Conservation (phyloP, 768 basidiomycete genomes). For the Tricholoma sp. region DNA sequence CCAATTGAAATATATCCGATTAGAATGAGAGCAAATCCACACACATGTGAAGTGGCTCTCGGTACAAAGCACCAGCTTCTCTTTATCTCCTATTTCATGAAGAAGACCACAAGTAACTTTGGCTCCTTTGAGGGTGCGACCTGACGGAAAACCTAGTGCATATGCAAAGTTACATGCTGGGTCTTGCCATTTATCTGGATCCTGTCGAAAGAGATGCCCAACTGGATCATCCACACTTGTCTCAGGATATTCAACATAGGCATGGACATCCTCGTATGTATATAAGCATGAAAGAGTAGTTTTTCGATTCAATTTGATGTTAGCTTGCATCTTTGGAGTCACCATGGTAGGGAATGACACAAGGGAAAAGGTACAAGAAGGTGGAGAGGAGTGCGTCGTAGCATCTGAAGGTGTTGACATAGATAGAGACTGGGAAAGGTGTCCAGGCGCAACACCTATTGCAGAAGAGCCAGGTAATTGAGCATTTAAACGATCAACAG, state of each 20-base stretch:
- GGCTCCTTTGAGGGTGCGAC: slow-evolving; percentile 4
- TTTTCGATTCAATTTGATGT: slow-evolving; percentile 8
- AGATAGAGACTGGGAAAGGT: background rate
- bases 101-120: slow-evolving; percentile 5
- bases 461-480: background rate
- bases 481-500: background rate
- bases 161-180: slow-evolving; percentile 12
- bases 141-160: slow-evolving; percentile 9
- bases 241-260: slow-evolving; percentile 13
- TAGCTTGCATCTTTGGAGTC: background rate
- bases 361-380: background rate
- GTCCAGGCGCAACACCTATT: too few species aligned
- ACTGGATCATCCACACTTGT: slow-evolving; percentile 6
- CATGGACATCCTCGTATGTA: slow-evolving; percentile 4
- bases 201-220: slow-evolving; percentile 10
- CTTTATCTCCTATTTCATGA: background rate
- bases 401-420: background rate
- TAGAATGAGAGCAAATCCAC: slow-evolving; percentile 1
- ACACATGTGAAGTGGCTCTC: slow-evolving; percentile 14
- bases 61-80: slow-evolving; percentile 8
- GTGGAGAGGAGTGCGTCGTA: background rate
- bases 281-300: slow-evolving; percentile 9
- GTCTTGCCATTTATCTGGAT: slow-evolving; percentile 9
- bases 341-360: background rate
- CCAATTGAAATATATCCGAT: background rate